Percentiles rank a stretch among this genome's conserved stretches.
Conservation (phyloP, 495 filamentous ascomycete species). For the Viridothelium virens region DNA sequence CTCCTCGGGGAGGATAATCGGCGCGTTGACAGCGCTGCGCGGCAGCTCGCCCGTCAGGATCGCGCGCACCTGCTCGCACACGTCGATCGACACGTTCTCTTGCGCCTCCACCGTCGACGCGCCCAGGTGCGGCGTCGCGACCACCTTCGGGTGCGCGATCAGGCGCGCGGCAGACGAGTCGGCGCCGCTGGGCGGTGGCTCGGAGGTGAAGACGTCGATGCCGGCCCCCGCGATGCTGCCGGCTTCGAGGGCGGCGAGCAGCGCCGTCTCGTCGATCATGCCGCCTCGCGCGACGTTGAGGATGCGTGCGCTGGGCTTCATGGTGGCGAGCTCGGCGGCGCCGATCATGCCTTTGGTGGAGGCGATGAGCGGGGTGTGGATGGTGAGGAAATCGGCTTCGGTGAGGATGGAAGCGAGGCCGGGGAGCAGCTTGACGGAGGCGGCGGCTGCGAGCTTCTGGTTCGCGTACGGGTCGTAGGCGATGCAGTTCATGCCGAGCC, state of each 20-base stretch:
- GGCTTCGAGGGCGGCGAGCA: constrained; percentile 56
- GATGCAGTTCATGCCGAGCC: constrained; percentile 59
- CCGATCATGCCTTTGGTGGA: constrained; percentile 61
- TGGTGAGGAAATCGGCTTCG: constrained; percentile 61
- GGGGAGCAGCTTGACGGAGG: constrained; percentile 48
- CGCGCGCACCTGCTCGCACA: constrained; percentile 62
- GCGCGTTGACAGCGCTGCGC: constrained; percentile 63
- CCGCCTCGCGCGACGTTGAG: constrained; percentile 68
- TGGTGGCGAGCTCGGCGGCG: constrained; percentile 50
- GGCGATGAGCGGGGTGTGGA: constrained; percentile 66
- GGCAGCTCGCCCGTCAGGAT: constrained; percentile 59
- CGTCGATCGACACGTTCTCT: constrained; percentile 66
- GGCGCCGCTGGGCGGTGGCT: constrained; percentile 48
- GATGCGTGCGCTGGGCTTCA: constrained; percentile 59
- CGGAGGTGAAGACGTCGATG: constrained; percentile 65
- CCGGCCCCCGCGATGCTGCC: constrained; percentile 65
- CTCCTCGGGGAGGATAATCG: constrained; percentile 64
- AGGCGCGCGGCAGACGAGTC: constrained; percentile 44
- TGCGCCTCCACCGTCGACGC: constrained; percentile 69
- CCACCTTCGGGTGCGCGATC: constrained; percentile 54
- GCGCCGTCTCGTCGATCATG: constrained; percentile 62
- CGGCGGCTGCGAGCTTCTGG: constrained; percentile 48
- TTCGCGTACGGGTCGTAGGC: constrained; percentile 63
- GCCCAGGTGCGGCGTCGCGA: constrained; percentile 64
- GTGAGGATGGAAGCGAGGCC: constrained; percentile 50